Conservation (phyloP, 805 yeast species). For the Zygoascus biomembranicola region DNA sequence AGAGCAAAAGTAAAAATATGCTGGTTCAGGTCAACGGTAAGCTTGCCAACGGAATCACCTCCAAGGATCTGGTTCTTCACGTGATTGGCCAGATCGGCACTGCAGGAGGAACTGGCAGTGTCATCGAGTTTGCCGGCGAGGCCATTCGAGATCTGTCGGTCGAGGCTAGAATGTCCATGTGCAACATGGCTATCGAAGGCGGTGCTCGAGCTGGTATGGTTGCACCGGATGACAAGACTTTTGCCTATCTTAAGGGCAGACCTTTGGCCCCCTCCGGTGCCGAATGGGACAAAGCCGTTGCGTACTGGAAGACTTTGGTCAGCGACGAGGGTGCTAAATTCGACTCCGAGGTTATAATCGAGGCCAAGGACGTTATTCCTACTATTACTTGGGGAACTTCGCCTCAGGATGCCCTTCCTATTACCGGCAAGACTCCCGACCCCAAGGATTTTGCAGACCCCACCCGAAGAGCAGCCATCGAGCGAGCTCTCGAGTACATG, state of each 20-base stretch:
- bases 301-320: constrained; percentile 82
- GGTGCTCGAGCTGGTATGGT: constrained; percentile 99
- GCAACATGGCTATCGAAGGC: constrained; percentile 98
- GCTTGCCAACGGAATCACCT: constrained; percentile 81
- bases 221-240: constrained; percentile 86
- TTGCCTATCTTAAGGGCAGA: constrained; percentile 82
- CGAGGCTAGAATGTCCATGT: constrained; percentile 99
- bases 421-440: constrained; percentile 84
- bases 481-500: constrained; percentile 86
- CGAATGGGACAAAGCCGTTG: constrained; percentile 91
- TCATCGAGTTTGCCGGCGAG: constrained; percentile 93
- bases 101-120: constrained; percentile 98
- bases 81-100: constrained; percentile 96
- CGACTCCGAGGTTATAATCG: constrained; percentile 72
- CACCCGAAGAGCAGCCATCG: constrained; percentile 72
- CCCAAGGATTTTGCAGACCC: constrained; percentile 60
- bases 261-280: constrained; percentile 91
- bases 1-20: constrained; percentile 95
- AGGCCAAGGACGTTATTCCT: constrained; percentile 82
- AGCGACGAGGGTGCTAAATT: constrained; percentile 87
- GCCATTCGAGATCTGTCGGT: constrained; percentile 84
- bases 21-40: constrained; percentile 79
- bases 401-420: constrained; percentile 97
- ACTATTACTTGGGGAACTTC: constrained; percentile 99
- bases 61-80: constrained; percentile 90